phyloP scores from a whole-genome alignment of 768 basidiomycete species.

The Paxillus involutus region DNA sequence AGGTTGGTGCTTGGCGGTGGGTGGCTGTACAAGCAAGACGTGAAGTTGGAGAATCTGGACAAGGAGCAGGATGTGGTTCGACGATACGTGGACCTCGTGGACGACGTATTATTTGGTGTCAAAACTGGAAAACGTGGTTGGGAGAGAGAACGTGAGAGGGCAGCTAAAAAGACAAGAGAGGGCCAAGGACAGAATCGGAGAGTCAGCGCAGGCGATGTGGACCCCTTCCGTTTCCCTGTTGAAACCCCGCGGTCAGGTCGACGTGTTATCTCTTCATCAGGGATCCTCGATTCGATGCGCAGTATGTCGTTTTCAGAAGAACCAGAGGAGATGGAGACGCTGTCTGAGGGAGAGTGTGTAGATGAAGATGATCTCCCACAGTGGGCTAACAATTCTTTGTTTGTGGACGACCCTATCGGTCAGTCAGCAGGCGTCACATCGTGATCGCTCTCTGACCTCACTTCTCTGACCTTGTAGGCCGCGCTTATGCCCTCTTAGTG shows the following conservation, averaged over 20 bases:
- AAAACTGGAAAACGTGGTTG: slow-evolving; percentile 49
- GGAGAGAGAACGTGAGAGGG: slow-evolving; percentile 46
- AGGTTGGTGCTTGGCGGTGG: slow-evolving; percentile 76
- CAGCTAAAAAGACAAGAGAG: slow-evolving; percentile 42
- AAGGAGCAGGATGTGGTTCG: slow-evolving; percentile 59
- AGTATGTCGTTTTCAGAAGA: slow-evolving; percentile 53
- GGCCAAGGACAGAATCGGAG: slow-evolving; percentile 36
- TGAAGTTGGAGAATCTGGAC: slow-evolving; percentile 50
- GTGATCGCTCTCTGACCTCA: slow-evolving; percentile 1
- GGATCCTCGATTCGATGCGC: slow-evolving; percentile 54
- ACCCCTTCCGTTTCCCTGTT: slow-evolving; percentile 21
- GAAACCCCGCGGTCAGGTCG: slow-evolving; percentile 29
- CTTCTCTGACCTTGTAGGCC: slow-evolving; percentile 42
- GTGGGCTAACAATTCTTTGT: slow-evolving; percentile 70
- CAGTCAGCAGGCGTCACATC: slow-evolving; percentile 21
- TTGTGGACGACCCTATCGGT: slow-evolving; percentile 61
- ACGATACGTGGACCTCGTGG: slow-evolving; percentile 74
- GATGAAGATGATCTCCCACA: slow-evolving; percentile 74
- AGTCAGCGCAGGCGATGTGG: slow-evolving; percentile 30
- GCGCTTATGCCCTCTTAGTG: slow-evolving; percentile 60
- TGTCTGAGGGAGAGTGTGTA: slow-evolving; percentile 42
- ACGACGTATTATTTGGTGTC: slow-evolving; percentile 72
- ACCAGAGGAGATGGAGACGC: slow-evolving; percentile 51
- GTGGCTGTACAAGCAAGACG: slow-evolving; percentile 76
- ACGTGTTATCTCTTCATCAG: slow-evolving; percentile 57